Conservation (phyloP, 2,329 filamentous ascomycete genomes). For the Trichoderma sp. region DNA sequence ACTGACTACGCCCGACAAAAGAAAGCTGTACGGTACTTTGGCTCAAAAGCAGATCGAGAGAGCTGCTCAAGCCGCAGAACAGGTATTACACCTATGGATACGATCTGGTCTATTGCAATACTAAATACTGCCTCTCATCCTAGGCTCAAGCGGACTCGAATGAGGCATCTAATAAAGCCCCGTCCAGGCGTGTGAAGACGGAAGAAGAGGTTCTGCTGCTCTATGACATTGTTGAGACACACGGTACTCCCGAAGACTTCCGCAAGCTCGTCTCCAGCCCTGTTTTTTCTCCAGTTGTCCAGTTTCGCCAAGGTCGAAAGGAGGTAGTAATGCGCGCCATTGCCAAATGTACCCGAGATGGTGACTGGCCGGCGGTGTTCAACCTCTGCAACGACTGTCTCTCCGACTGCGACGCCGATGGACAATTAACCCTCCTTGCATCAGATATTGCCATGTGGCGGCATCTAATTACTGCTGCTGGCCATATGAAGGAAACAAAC, state of each 20-base stretch:
- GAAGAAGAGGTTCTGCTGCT: conserved; percentile 57
- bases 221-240: conserved; percentile 51
- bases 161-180: conserved; percentile 32
- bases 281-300: conserved; percentile 47
- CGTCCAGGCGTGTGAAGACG: conserved; percentile 44
- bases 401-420: conserved; percentile 43
- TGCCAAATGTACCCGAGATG: conserved; percentile 42
- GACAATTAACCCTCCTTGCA: conserved; percentile 47
- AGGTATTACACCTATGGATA: conserved; percentile 38
- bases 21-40: conserved; percentile 56
- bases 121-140: not conserved
- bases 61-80: conserved; percentile 51
- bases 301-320: conserved; percentile 53
- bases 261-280: conserved; percentile 46
- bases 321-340: conserved; percentile 51
- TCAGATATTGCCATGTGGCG: conserved; percentile 51
- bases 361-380: conserved; percentile 50
- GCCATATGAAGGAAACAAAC: conserved; percentile 39
- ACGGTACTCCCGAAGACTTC: conserved; percentile 49
- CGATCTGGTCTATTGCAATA: not conserved
- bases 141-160: conserved; percentile 34
- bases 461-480: conserved; percentile 46
- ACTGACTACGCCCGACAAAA: conserved; percentile 53
- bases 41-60: conserved; percentile 56
- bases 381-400: conserved; percentile 51